Evolutionary conservation across 2,329 filamentous ascomycete species (phyloP), one percentile per base, ranked within the genome.

Genomic region (Alternaria incomplexa): DNA sequence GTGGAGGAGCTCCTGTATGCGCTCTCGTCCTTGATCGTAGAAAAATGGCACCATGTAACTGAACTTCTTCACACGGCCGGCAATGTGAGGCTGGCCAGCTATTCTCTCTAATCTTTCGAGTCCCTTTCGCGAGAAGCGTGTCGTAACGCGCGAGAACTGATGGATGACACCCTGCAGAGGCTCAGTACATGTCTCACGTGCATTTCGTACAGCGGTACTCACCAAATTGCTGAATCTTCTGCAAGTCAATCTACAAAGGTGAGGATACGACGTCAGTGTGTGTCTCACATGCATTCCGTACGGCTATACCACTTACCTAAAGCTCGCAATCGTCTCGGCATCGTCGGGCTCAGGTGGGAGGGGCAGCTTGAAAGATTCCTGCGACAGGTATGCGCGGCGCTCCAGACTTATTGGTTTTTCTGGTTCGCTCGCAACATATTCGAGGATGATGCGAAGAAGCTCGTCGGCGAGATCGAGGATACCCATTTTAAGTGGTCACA

Each of bases 11-110:
- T 82, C 79, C 53, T 76, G 75, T 25, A 82, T 75, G 55, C 78
- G 76, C 67, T 81, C 80, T 72, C 79, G 71, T 65, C 80, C 80
- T 80, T 85, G 80, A 62, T 82, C 81, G 75, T 87, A 88, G 73
- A 88, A 87, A 70, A 85, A 86, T 5, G 86, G 86, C 58, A 88
- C 84, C 77, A 88, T 83, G 74, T 88, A 88, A 65, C 85, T 87
- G 75, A 88, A 87, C 70, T 87, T 87, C 72, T 85, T 86, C 62
- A 88, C 86, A 72, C 86, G 82, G 56, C 79, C 76, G 15, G 85
- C 83, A 20, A 88, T 79, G 73, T 85, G 82, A 17, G 80, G 78
- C 66, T 83, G 82, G 52, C 78, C 77, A 30, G 85, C 82, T 61
- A 88, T 82, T 43, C 80, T 79, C 57, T 85, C 81, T 50, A 88